These are phyloP conservation scores for Plantago major DNA, from an alignment of 257 asterid genomes.

Conservation along the genomic window DNA sequence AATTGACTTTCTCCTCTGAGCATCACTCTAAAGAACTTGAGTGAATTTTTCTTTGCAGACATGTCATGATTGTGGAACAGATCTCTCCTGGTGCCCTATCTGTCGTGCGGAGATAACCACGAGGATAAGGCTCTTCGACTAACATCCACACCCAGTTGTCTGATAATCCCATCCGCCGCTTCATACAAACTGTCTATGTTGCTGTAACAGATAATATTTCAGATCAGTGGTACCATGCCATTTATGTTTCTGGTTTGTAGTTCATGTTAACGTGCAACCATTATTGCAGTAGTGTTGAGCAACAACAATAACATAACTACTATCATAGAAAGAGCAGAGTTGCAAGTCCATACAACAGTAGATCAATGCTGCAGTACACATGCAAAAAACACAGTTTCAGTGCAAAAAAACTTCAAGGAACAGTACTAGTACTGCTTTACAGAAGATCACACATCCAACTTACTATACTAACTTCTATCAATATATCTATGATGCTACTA, in stretches of 20 bases:
- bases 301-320: too few relatives aligned
- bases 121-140: constrained; percentile 38
- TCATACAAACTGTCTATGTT: not conserved
- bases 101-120: constrained; percentile 34
- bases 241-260: not conserved
- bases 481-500: constrained; percentile 25
- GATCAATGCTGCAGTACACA: too few relatives aligned
- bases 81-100: constrained; percentile 42
- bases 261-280: not conserved
- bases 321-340: not conserved
- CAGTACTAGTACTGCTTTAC: constrained; percentile 9
- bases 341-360: too few relatives aligned
- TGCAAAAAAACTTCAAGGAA: not conserved
- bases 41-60: constrained; percentile 25
- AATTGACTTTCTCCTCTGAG: not conserved
- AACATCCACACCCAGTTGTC: not conserved
- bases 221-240: not conserved
- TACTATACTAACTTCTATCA: constrained; percentile 15
- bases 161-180: not conserved
- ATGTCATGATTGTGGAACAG: constrained; percentile 37
- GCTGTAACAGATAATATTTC: not conserved
- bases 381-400: not conserved
- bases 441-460: constrained; percentile 17
- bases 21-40: not conserved
- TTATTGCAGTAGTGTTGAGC: too few relatives aligned